Conservation (phyloP, 2,329 filamentous ascomycete species). For the Didymosphaeria variabile region DNA sequence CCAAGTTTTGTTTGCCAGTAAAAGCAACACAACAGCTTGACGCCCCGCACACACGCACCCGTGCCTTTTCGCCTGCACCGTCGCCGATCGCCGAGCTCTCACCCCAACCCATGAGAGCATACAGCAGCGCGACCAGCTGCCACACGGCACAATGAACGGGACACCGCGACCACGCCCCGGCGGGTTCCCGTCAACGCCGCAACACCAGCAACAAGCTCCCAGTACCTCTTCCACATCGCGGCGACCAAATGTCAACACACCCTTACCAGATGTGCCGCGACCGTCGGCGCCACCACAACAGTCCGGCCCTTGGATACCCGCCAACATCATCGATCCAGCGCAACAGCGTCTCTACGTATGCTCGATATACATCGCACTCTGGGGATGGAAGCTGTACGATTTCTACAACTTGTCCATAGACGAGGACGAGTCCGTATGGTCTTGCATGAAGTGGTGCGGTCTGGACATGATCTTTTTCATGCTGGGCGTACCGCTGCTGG, state of each 20-base stretch:
- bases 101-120: slow-evolving; percentile 31
- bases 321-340: slow-evolving; percentile 84
- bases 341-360: slow-evolving; percentile 89
- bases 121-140: slow-evolving; percentile 25
- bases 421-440: slow-evolving; percentile 84
- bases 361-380: slow-evolving; percentile 77
- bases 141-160: slow-evolving; percentile 76
- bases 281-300: slow-evolving; percentile 23
- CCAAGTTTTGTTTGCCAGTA: slow-evolving; percentile 41
- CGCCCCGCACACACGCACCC: slow-evolving; percentile 1
- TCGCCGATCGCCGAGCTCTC: slow-evolving; percentile 3
- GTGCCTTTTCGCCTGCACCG: slow-evolving; percentile 1
- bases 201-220: slow-evolving; percentile 48
- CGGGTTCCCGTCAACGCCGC: slow-evolving; percentile 81
- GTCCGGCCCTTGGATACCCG: slow-evolving; percentile 75
- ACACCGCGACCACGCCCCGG: slow-evolving; percentile 82
- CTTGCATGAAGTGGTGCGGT: slow-evolving; percentile 92
- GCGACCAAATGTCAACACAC: slow-evolving; percentile 46
- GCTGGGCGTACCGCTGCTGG: slow-evolving; percentile 83
- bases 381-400: slow-evolving; percentile 88
- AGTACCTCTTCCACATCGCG: slow-evolving; percentile 31
- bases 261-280: slow-evolving; percentile 45
- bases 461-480: slow-evolving; percentile 90
- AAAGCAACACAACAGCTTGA: slow-evolving; percentile 19
- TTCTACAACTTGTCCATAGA: slow-evolving; percentile 81